A percentile compares a stretch with the other conserved stretches of the same genome.
phyloP scores from a whole-genome alignment of 1,284 basidiomycete genomes.

The Rhodotorula sp. region DNA sequence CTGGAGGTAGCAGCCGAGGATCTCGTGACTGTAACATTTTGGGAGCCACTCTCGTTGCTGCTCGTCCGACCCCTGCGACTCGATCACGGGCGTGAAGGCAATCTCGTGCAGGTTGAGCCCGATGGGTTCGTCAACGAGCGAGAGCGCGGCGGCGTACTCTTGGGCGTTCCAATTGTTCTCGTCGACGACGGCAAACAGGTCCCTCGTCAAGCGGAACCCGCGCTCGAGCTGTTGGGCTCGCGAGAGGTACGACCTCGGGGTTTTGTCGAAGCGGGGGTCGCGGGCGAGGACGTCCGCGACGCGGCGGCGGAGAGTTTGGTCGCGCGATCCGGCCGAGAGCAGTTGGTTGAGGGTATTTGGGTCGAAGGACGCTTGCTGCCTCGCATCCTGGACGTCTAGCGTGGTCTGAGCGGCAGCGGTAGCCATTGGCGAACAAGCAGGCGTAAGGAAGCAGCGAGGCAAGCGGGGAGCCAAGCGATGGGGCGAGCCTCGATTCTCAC shows the following conservation, averaged over 20 bases:
- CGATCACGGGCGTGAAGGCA: conserved; percentile 45
- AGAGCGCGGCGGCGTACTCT: conserved; percentile 48
- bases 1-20: conserved; percentile 37
- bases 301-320: conserved; percentile 29
- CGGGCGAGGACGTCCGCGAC: conserved; percentile 57
- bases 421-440: neutral
- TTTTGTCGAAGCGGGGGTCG: conserved; percentile 66
- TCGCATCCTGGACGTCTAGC: conserved; percentile 24
- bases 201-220: conserved; percentile 57
- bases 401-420: conserved; percentile 16
- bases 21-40: conserved; percentile 49
- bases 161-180: conserved; percentile 57
- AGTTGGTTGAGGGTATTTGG: conserved; percentile 9
- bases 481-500: neutral
- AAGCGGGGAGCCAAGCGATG: neutral
- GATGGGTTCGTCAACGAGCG: conserved; percentile 56
- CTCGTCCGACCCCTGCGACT: conserved; percentile 33
- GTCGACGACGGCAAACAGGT: conserved; percentile 60
- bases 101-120: conserved; percentile 59
- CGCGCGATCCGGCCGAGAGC: conserved; percentile 5
- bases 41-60: conserved; percentile 55
- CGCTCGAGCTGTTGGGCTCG: conserved; percentile 58
- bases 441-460: neutral
- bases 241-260: conserved; percentile 57
- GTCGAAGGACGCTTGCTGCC: conserved; percentile 22